A percentile compares a stretch with the other conserved stretches of the same genome.
These are phyloP conservation scores for Triticum aestivum DNA, from an alignment of 176 grass and related monocot genomes.

Conservation along the genomic window DNA sequence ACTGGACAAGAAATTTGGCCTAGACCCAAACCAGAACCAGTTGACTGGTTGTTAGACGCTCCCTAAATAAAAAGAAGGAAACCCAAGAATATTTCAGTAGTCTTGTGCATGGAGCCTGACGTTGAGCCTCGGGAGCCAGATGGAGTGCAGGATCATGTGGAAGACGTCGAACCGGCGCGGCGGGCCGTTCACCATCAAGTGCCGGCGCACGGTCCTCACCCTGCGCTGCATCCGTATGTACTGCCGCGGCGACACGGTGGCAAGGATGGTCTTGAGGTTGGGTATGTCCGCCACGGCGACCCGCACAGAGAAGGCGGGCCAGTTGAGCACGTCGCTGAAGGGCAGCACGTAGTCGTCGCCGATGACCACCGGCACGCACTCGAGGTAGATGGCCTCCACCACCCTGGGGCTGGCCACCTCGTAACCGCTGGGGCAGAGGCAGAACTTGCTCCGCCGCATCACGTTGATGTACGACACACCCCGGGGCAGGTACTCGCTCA, in stretches of 20 bases:
- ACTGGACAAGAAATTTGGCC: no score
- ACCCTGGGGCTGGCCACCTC: slow-evolving; percentile 92
- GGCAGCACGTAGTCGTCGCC: slow-evolving; percentile 71
- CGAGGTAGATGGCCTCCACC: slow-evolving; percentile 81
- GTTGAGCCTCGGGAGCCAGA: slow-evolving; percentile 89
- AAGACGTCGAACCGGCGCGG: slow-evolving; percentile 64
- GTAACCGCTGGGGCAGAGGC: slow-evolving; percentile 86
- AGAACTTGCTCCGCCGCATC: slow-evolving; percentile 82
- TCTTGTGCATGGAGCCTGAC: slow-evolving; percentile 23
- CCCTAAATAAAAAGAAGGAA: no score
- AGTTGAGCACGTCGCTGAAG: slow-evolving; percentile 78
- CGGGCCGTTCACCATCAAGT: slow-evolving; percentile 66
- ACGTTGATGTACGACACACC: slow-evolving; percentile 67
- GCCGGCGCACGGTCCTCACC: slow-evolving; percentile 43
- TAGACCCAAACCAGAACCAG: no score
- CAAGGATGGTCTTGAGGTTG: slow-evolving; percentile 52
- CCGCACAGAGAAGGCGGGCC: slow-evolving; percentile 71
- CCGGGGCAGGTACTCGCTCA: slow-evolving; percentile 65
- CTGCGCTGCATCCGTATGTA: slow-evolving; percentile 78
- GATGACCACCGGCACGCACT: slow-evolving; percentile 82
- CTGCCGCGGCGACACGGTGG: slow-evolving; percentile 52
- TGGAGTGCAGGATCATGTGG: slow-evolving; percentile 86
- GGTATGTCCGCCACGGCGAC: slow-evolving; percentile 62
- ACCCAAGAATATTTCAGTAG: background rate
- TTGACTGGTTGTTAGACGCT: no score